Conservation (phyloP, 106 monocot genomes). For the Agapanthus africanus region DNA sequence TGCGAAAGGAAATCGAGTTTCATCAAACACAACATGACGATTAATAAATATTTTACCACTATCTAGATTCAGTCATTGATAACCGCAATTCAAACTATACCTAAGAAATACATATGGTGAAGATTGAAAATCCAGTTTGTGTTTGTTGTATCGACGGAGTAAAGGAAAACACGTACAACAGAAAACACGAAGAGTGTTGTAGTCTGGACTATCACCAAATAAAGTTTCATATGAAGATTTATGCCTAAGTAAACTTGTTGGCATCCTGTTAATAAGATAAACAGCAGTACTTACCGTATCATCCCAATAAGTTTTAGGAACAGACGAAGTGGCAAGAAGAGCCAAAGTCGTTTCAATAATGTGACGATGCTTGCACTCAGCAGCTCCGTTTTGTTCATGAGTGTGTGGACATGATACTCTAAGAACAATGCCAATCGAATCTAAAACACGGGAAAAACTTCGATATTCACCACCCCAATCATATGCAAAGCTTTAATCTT, state of each 20-base stretch:
- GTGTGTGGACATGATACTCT: no score
- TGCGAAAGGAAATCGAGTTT: background rate
- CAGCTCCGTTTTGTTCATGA: no score
- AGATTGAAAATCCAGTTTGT: background rate
- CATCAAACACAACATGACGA: slow-evolving; percentile 3
- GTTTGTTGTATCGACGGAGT: background rate
- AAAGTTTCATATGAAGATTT: slow-evolving; percentile 4
- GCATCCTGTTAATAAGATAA: background rate
- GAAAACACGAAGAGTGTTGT: background rate
- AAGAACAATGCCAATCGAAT: no score
- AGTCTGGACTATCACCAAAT: background rate
- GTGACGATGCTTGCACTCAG: no score
- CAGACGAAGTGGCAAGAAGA: no score
- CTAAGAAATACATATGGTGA: background rate
- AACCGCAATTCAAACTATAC: background rate
- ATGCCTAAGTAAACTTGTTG: background rate
- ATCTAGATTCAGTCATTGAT: background rate
- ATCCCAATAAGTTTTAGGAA: no score
- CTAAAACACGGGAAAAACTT: background rate
- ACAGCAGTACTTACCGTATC: no score
- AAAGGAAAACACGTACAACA: background rate
- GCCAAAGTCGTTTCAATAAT: no score
- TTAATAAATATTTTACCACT: background rate
- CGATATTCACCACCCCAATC: slow-evolving; percentile 1
- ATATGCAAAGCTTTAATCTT: background rate